Percentiles rank a stretch among this genome's conserved stretches.
These are phyloP conservation scores for Euptelea pleiosperma DNA, from an alignment of 164 flowering plant genomes.

Conservation along the genomic window DNA sequence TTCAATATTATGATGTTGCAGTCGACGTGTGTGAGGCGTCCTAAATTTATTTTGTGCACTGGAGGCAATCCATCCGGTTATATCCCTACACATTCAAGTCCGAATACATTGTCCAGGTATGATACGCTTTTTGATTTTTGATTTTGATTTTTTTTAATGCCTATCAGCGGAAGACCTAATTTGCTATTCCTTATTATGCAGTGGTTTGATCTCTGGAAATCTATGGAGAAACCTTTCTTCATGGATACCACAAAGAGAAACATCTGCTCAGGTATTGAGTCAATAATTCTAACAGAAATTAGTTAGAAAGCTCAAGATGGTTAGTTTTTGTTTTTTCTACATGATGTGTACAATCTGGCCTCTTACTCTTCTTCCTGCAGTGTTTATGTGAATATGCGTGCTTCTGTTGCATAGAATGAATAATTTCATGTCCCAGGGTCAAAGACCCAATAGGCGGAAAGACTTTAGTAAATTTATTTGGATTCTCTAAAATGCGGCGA, in stretches of 20 bases:
- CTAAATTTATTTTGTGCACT: constrained; percentile 81
- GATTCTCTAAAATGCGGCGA: too few relatives aligned
- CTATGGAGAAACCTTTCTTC: constrained; percentile 79
- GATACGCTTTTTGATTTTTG: neutral
- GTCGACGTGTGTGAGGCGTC: constrained; percentile 82
- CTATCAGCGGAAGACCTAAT: constrained; percentile 1
- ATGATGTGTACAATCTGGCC: neutral
- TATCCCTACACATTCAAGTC: constrained; percentile 74
- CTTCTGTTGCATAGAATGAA: neutral
- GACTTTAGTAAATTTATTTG: too few relatives aligned
- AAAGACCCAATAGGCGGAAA: neutral
- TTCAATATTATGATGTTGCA: constrained; percentile 30
- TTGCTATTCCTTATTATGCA: constrained; percentile 17
- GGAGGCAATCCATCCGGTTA: constrained; percentile 68
- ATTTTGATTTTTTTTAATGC: neutral
- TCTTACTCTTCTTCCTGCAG: neutral
- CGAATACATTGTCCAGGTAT: constrained; percentile 63
- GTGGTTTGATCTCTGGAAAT: constrained; percentile 59
- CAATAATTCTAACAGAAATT: neutral
- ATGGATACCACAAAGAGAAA: constrained; percentile 82
- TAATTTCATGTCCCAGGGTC: neutral
- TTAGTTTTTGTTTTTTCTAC: neutral
- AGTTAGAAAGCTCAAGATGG: neutral
- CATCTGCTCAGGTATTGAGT: constrained; percentile 53
- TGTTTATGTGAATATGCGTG: constrained; percentile 1